Conservation (phyloP, 1,284 basidiomycete species). For the Cryptococcus sp. region DNA sequence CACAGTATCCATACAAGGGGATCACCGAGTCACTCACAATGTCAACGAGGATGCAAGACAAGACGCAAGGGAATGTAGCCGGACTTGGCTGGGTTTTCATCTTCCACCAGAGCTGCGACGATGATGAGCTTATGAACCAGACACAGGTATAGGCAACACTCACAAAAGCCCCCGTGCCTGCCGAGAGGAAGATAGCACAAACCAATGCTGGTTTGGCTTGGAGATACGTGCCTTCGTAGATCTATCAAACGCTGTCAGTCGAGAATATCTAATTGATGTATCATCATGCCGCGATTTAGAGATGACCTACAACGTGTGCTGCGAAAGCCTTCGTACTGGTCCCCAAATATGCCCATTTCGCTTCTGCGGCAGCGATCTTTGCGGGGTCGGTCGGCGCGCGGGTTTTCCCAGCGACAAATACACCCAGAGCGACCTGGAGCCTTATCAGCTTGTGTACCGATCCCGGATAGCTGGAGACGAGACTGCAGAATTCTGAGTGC, state of each 20-base stretch:
- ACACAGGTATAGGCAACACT: slow-evolving; percentile 3
- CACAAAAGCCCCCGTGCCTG: slow-evolving; percentile 43
- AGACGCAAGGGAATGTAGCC: slow-evolving; percentile 48
- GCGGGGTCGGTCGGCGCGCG: slow-evolving; percentile 28
- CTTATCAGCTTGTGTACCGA: not conserved
- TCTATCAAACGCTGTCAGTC: slow-evolving; percentile 19
- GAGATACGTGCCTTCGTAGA: slow-evolving; percentile 48
- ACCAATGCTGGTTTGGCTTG: slow-evolving; percentile 46
- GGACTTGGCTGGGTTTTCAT: slow-evolving; percentile 50
- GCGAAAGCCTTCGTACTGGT: slow-evolving; percentile 21
- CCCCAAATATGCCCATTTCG: slow-evolving; percentile 25
- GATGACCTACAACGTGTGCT: slow-evolving; percentile 17
- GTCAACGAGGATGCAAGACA: slow-evolving; percentile 48
- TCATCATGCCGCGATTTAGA: slow-evolving; percentile 8
- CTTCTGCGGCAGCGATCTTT: slow-evolving; percentile 31
- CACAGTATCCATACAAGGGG: not conserved
- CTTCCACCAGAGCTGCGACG: slow-evolving; percentile 46
- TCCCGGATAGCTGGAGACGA: not conserved
- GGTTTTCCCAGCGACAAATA: slow-evolving; percentile 36
- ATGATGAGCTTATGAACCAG: too few relatives aligned
- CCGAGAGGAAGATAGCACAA: slow-evolving; percentile 42
- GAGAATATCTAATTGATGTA: not conserved
- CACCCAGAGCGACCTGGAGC: slow-evolving; percentile 31
- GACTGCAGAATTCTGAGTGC: too few relatives aligned
- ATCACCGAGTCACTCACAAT: slow-evolving; percentile 25